Conservation (phyloP, 2,329 filamentous ascomycete species). For the Reticulascus tulasneorum region DNA sequence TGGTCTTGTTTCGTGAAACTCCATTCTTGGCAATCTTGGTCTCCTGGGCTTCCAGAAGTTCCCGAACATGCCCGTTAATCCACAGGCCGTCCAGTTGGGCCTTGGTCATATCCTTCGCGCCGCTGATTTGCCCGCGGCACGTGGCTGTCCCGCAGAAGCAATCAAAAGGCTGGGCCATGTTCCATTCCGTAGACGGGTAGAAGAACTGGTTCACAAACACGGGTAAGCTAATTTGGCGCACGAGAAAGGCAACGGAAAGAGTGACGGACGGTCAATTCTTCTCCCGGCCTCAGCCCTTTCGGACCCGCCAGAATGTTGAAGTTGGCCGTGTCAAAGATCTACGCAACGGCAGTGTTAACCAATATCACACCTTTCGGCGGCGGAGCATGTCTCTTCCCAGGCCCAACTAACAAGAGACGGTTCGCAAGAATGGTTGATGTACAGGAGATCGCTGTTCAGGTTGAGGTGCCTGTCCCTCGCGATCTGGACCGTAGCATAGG, state of each 20-base stretch:
- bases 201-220: conserved; percentile 51
- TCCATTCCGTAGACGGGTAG: conserved; percentile 72
- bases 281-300: conserved; percentile 48
- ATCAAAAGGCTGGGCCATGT: conserved; percentile 67
- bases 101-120: conserved; percentile 56
- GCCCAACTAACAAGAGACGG: conserved; percentile 54
- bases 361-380: conserved; percentile 4
- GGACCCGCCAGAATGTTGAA: conserved; percentile 55
- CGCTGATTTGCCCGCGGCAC: conserved; percentile 60
- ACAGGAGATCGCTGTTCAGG: conserved; percentile 63
- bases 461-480: conserved; percentile 53
- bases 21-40: conserved; percentile 6
- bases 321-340: conserved; percentile 59
- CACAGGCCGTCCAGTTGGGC: conserved; percentile 54
- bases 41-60: conserved; percentile 43
- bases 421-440: conserved; percentile 66
- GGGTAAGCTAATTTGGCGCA: no score
- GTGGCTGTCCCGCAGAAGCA: conserved; percentile 56
- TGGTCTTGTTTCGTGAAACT: conserved; percentile 14
- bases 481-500: conserved; percentile 63
- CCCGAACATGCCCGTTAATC: conserved; percentile 58
- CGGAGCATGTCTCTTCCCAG: background rate
- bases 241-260: background rate
- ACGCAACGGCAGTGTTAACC: conserved; percentile 5
- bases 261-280: conserved; percentile 51